Conservation (phyloP, 306 rosid genomes). For the Lotus japonicus region DNA sequence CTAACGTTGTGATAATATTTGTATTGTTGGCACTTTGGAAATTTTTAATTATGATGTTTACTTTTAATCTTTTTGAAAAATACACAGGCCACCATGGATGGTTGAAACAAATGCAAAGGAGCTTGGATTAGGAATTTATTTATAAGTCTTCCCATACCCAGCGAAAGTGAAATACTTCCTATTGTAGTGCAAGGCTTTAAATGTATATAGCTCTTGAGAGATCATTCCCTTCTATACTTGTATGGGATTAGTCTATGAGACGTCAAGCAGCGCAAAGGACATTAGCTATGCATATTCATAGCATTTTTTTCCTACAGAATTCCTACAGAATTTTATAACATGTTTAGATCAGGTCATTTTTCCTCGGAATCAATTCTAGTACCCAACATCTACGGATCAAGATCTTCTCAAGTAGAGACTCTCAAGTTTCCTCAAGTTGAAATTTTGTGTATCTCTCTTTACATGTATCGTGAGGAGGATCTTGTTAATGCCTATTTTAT, state of each 20-base stretch:
- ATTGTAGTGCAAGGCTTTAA: background rate
- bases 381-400: too few relatives aligned
- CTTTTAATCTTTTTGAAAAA: background rate
- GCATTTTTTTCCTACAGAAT: too few relatives aligned
- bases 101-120: constrained; percentile 87
- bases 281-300: background rate
- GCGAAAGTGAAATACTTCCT: constrained; percentile 1
- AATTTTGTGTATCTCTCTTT: too few relatives aligned
- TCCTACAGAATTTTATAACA: too few relatives aligned
- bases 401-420: too few relatives aligned
- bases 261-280: background rate
- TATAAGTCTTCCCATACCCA: constrained; percentile 23
- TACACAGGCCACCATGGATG: constrained; percentile 83
- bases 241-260: background rate
- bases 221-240: constrained; percentile 2
- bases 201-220: constrained; percentile 16
- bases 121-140: constrained; percentile 82
- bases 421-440: too few relatives aligned
- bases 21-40: background rate
- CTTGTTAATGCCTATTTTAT: background rate
- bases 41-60: background rate
- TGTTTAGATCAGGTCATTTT: too few relatives aligned
- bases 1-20: constrained; percentile 1
- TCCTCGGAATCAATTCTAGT: too few relatives aligned
- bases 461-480: background rate